Percentiles rank a stretch among this genome's conserved stretches.
Conservation (phyloP, 345 rosid species). For the Populus tremula region DNA sequence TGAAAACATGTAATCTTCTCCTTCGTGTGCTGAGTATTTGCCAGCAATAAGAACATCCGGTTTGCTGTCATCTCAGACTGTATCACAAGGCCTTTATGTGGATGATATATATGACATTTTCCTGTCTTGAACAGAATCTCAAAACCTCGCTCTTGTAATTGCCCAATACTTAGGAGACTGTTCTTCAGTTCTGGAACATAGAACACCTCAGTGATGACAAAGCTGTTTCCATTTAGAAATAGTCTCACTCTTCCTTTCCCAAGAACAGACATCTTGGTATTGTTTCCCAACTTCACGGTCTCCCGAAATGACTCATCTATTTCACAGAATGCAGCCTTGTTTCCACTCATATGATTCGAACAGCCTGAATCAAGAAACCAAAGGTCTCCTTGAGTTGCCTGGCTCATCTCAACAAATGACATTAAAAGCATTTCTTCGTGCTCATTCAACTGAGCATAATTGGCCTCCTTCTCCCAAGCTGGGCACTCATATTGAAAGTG, state of each 20-base stretch:
- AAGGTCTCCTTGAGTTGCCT: neutral
- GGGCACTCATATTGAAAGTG: no score
- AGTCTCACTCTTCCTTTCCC: neutral
- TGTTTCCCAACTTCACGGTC: neutral
- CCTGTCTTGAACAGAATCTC: no score
- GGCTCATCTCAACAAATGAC: neutral
- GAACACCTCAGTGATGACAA: neutral
- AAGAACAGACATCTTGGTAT: neutral
- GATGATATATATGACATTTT: no score
- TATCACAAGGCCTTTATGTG: no score
- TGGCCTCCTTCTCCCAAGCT: no score
- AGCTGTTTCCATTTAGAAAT: no score
- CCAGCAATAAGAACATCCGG: no score
- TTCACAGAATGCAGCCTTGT: neutral
- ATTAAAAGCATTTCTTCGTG: neutral
- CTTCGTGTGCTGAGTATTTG: no score
- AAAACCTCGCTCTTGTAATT: neutral
- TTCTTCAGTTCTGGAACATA: neutral
- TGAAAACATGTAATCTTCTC: no score
- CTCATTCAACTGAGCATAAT: neutral
- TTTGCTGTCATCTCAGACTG: no score
- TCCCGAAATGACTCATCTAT: neutral
- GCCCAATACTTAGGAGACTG: neutral
- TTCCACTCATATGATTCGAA: neutral
- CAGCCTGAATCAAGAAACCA: neutral